These are phyloP conservation scores for Viridothelium virens DNA, from an alignment of 495 filamentous ascomycete genomes.

Conservation along the genomic window DNA sequence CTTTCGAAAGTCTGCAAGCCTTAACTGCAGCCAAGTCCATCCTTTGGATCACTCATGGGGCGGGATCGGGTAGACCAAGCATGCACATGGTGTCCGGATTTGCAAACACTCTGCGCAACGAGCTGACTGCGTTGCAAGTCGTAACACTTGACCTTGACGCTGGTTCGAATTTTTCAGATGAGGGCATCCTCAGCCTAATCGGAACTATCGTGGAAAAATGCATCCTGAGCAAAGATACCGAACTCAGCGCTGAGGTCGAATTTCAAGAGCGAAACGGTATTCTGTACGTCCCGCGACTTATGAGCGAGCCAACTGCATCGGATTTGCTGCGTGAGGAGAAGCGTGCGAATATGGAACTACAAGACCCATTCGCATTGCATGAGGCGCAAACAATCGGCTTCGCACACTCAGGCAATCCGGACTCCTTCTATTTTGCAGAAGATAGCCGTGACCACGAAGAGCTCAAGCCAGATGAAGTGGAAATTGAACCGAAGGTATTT, in stretches of 20 bases:
- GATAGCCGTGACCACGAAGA: not conserved
- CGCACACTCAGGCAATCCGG: not conserved
- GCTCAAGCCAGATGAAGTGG: constrained; percentile 13
- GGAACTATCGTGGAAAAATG: not conserved
- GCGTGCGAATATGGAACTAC: not conserved
- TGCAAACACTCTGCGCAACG: not conserved
- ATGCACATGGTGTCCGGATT: constrained; percentile 7
- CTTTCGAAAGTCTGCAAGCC: not conserved
- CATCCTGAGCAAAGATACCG: not conserved
- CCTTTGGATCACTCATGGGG: constrained; percentile 1
- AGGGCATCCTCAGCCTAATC: not conserved
- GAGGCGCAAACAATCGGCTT: not conserved
- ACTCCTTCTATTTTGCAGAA: not conserved
- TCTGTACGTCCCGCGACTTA: not conserved
- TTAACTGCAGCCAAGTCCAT: not conserved
- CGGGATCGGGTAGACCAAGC: not conserved
- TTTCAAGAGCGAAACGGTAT: constrained; percentile 5
- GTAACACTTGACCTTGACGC: not conserved
- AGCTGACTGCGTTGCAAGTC: not conserved
- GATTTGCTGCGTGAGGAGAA: not conserved
- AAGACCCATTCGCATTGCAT: not conserved
- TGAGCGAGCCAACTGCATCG: not conserved
- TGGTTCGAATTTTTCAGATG: not conserved
- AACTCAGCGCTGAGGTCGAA: not conserved
- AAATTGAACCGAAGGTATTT: constrained; percentile 14